Evolutionary conservation across 164 flowering plant genomes (phyloP), one percentile per base, ranked within the genome.

Genomic region (Macadamia tetraphylla): DNA sequence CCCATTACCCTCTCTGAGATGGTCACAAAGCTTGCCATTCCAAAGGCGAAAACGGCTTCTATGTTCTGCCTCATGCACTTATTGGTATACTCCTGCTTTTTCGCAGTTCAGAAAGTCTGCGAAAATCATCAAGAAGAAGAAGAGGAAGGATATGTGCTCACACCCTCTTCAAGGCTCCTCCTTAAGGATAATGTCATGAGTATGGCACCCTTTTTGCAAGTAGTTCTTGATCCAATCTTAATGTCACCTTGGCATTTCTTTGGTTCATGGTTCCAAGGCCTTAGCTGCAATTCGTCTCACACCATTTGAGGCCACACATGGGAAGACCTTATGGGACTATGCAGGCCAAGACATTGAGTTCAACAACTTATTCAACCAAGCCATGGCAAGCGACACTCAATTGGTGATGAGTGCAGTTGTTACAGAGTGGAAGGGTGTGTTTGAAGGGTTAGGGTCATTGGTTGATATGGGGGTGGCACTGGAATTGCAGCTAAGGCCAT

Each of bases 41-140:
- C 23, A 23, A 44, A 64, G 0, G 14, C 66, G 11, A 81, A 70
- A 64, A 40, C 75, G 13, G 29, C 31, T 1, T 62, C 30, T 23
- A 12, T 82, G 6, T 35, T 63, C 29, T 76, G 84, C 14, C 81
- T 80, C 2, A 77, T 86, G 83, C 81, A 83, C 53, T 15, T 79
- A 1, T 57, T 86, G 67, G 75, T 78, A 3, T 81, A 83, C 66
- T 63, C 74, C 1, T 81, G 86, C 64, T 70, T 80, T 70, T 81
- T 81, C 42, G 44, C 75, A 2, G 63, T 6, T 49, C 29, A 53
- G 30, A 77, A 62, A 29, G 46, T 66, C 9, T 58, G 15, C 0
- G 15, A 14, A n/a, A 70, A 66, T 32, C 58, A 71, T 35, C 69
- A 68, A 49, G 70, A 74, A 55, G 23, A 23, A 23, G 23, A 23